These are phyloP conservation scores for Arthroderma sp. DNA, from an alignment of 2,329 filamentous ascomycete species.

Conservation along the genomic window DNA sequence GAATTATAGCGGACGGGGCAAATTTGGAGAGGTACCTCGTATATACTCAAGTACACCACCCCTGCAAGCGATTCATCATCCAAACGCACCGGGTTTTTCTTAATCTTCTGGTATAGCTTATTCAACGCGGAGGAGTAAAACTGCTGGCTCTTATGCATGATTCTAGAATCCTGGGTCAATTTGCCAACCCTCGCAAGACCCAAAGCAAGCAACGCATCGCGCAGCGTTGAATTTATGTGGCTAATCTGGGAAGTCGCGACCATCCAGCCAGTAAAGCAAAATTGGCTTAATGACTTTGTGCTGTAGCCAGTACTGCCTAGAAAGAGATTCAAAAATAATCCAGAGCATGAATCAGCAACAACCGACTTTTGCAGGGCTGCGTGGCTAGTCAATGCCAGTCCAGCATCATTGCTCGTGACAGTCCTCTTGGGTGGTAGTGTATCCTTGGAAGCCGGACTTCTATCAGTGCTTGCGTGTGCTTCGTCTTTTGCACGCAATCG, in stretches of 20 bases:
- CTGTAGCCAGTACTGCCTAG: not conserved
- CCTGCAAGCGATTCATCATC: constrained; percentile 1
- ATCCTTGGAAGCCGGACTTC: not conserved
- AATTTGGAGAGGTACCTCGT: not conserved
- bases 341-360: not conserved
- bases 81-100: not conserved
- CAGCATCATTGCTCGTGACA: not conserved
- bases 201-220: constrained; percentile 1
- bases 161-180: not conserved
- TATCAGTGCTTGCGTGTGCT: not conserved
- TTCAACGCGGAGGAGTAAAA: not conserved
- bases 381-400: not conserved
- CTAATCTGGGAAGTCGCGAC: not conserved
- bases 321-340: not conserved
- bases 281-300: not conserved
- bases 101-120: not conserved
- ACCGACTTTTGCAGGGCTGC: not conserved
- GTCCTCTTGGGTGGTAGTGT: not conserved
- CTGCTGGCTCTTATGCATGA: not conserved
- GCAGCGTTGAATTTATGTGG: not conserved
- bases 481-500: not conserved
- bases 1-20: not conserved
- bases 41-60: not conserved
- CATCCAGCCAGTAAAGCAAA: constrained; percentile 3
- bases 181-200: not conserved